phyloP scores from a whole-genome alignment of 371 early-diverging fungal genomes.

The Mortierella sp. region DNA sequence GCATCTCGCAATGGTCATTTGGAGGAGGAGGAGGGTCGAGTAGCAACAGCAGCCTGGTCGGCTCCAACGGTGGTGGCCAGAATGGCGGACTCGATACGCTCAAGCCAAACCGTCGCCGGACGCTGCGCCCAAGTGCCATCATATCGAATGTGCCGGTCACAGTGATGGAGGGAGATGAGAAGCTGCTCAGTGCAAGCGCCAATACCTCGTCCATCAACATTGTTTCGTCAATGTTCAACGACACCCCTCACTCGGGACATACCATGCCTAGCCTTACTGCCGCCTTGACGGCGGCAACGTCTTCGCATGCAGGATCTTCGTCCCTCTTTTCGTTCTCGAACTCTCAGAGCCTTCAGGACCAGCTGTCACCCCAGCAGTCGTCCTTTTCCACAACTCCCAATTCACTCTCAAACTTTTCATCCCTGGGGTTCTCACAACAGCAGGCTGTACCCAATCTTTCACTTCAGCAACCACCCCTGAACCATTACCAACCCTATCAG shows the following conservation, averaged over 20 bases:
- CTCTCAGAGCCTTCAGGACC: no score
- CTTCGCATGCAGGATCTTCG: not conserved
- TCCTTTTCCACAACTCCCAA: not conserved
- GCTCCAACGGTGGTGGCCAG: not conserved
- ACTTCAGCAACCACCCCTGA: not conserved
- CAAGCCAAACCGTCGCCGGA: slow-evolving; percentile 32
- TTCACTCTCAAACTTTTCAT: not conserved
- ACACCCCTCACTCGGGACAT: slow-evolving; percentile 9
- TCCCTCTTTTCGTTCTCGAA: no score
- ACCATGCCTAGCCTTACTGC: slow-evolving; percentile 10
- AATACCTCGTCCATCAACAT: slow-evolving; percentile 42
- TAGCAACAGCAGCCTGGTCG: not conserved
- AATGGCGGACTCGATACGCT: slow-evolving; percentile 6
- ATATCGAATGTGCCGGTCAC: slow-evolving; percentile 56
- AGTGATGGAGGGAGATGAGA: slow-evolving; percentile 61
- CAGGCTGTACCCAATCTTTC: not conserved
- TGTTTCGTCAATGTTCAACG: slow-evolving; percentile 58
- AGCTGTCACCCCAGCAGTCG: not conserved
- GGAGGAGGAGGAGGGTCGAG: slow-evolving; percentile 3
- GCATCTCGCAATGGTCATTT: slow-evolving; percentile 11
- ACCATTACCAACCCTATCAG: not conserved
- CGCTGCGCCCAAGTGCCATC: slow-evolving; percentile 29
- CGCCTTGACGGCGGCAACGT: slow-evolving; percentile 5
- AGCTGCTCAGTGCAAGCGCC: slow-evolving; percentile 23
- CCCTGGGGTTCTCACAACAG: not conserved